These are phyloP conservation scores for Orychophragmus violaceus DNA, from an alignment of 345 rosid genomes.

Conservation along the genomic window DNA sequence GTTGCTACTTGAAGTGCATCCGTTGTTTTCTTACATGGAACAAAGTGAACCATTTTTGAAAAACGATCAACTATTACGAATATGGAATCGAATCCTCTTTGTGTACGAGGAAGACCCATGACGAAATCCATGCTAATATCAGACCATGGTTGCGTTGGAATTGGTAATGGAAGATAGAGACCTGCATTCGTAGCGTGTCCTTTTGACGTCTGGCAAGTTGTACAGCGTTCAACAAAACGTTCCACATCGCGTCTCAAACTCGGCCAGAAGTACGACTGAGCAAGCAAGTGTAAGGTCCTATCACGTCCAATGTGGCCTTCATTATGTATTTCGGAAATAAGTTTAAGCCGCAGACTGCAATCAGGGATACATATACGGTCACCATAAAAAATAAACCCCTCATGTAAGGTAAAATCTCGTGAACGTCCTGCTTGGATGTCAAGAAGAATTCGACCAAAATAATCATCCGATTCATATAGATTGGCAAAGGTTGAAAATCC, in stretches of 20 bases:
- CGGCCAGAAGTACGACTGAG: not conserved
- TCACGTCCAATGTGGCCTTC: not conserved
- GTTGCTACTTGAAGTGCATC: not conserved
- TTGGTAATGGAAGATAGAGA: too few species aligned
- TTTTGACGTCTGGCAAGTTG: not conserved
- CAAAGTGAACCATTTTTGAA: not conserved
- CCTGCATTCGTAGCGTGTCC: too few species aligned
- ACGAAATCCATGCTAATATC: not conserved
- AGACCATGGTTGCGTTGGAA: too few species aligned
- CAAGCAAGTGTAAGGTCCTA: not conserved
- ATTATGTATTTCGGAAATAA: not conserved
- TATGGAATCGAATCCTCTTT: not conserved
- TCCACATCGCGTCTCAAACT: not conserved
- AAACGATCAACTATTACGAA: not conserved
- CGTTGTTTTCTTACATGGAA: not conserved
- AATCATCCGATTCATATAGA: not conserved
- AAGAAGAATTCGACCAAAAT: not conserved
- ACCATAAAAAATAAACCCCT: not conserved
- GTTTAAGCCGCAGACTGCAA: not conserved
- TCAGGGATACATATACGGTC: not conserved
- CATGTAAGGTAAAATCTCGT: not conserved
- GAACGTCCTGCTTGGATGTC: not conserved
- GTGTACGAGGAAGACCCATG: not conserved
- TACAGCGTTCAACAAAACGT: not conserved
- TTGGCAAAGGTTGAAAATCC: not conserved